Base-by-base conservation (phyloP, 495 filamentous ascomycete species). In the Staphylotrichum longicolle region DNA sequence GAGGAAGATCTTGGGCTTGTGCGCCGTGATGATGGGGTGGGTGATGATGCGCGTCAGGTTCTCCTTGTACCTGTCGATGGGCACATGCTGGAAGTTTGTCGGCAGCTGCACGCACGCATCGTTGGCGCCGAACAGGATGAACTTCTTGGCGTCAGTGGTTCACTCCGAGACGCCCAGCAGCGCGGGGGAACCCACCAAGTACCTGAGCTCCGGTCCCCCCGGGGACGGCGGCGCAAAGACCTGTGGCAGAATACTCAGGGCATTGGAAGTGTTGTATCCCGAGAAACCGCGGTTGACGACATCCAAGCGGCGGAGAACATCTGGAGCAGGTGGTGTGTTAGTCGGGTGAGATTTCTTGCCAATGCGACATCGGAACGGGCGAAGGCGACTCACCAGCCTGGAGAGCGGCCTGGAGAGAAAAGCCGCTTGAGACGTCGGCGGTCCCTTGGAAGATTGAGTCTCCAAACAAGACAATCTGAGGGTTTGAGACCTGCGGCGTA, bases 111-210 rank as follows among this genome's bases (percentile, higher is more conserved):
- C 66, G 57, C 80, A 81, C 7, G 92, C 87, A 71, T 96, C 92
- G 69, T 96, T 96, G 67, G 92, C 89, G 15, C 92, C 92, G 61
- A 96, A 85, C 67, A 94, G 91, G 63, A 96, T 77, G 30, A 86
- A 80, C 89, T 55, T 93, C 56, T 8, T 41, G n/a, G 52, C 46
- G 49, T 56, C 33, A 35, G 49, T 39, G 14, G 12, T 35, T 27
- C 9, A 8, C 34, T 4, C 33, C 11, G 7, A 32, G 5, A 7
- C 11, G 39, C 4, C 14, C 9, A 7, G 15, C 7, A 3, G 33
- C 30, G 20, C 52, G 15, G 2, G 3, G 27, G 12, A 27, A 70
- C 75, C 59, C 78, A 94, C 91, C 77, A 96, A 68, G 86, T 85
- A 74, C 70, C 81, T 65, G 61, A 84, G 63, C 80, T 84, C 71